Evolutionary conservation across 1,284 basidiomycete species (phyloP).

Genomic region (Apiotrichum porosum): DNA sequence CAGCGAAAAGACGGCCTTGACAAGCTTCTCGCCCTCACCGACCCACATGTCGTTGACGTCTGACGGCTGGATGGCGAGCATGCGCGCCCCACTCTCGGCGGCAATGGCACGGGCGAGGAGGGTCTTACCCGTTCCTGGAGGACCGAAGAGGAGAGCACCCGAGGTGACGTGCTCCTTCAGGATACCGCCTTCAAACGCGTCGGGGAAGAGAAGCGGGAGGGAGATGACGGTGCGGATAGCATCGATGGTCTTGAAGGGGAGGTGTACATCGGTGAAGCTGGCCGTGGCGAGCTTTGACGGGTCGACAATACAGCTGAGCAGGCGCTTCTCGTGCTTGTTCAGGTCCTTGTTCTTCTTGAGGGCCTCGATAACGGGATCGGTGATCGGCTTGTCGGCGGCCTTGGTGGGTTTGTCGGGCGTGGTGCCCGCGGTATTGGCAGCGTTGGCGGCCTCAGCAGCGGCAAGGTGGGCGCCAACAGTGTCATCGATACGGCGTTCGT

Average conservation of each 20-base stretch:
- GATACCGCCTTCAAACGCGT: conserved; percentile 84
- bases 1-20: conserved; percentile 82
- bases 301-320: conserved; percentile 79
- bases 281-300: conserved; percentile 61
- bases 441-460: conserved; percentile 6
- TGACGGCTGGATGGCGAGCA: conserved; percentile 5
- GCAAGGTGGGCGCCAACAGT: conserved; percentile 20
- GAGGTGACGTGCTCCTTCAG: conserved; percentile 84
- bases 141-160: conserved; percentile 82
- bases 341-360: conserved; percentile 69
- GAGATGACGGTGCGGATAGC: conserved; percentile 86
- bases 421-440: not conserved
- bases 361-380: conserved; percentile 66
- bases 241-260: conserved; percentile 78
- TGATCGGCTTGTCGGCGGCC: conserved; percentile 5
- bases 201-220: conserved; percentile 80
- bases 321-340: conserved; percentile 67
- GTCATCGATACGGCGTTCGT: conserved; percentile 11
- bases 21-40: conserved; percentile 91
- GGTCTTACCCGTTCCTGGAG: conserved; percentile 86
- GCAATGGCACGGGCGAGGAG: conserved; percentile 84
- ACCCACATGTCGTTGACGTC: conserved; percentile 60
- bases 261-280: conserved; percentile 78
- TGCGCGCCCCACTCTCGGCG: conserved; percentile 59
- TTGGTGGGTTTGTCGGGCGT: conserved; percentile 6